Conservation (phyloP, 2,329 filamentous ascomycete species). For the Neofusicoccum sp. region DNA sequence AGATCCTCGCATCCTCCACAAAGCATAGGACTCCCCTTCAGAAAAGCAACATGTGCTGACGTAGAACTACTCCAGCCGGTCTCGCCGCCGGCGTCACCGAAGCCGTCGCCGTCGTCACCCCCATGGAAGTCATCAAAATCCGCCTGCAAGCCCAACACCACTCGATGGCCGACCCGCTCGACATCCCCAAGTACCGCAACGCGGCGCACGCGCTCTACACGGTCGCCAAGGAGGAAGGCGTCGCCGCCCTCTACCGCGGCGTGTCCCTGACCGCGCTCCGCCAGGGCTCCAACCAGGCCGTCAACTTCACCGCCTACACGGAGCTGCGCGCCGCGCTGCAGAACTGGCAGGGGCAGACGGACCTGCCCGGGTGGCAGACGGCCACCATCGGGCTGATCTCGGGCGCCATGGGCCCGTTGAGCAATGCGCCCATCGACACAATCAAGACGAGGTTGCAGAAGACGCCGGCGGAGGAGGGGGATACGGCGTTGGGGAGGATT, state of each 20-base stretch:
- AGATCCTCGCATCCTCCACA: no score
- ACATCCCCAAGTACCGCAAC: conserved; percentile 96
- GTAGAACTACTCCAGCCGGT: conserved; percentile 60
- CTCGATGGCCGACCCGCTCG: conserved; percentile 94
- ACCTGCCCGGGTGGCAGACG: conserved; percentile 85
- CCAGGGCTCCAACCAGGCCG: conserved; percentile 93
- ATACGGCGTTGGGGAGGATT: conserved; percentile 80
- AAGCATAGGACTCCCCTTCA: no score
- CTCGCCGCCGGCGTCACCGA: conserved; percentile 93
- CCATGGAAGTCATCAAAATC: conserved; percentile 99
- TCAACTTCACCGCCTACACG: conserved; percentile 96
- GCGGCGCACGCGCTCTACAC: conserved; percentile 83
- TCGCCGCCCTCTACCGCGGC: conserved; percentile 86
- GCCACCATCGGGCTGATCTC: conserved; percentile 86
- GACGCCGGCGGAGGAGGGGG: conserved; percentile 78
- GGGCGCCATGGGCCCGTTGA: conserved; percentile 93
- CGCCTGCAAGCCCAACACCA: conserved; percentile 97
- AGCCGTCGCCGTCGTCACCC: conserved; percentile 93
- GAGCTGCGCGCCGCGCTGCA: conserved; percentile 85
- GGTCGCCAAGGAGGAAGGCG: conserved; percentile 87
- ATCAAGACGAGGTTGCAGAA: conserved; percentile 98
- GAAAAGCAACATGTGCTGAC: no score
- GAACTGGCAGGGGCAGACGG: conserved; percentile 70
- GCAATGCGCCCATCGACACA: conserved; percentile 96
- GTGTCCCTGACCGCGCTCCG: conserved; percentile 90